Conservation (phyloP, 148 eudicot genomes). For the Persicaria tinctoria region DNA sequence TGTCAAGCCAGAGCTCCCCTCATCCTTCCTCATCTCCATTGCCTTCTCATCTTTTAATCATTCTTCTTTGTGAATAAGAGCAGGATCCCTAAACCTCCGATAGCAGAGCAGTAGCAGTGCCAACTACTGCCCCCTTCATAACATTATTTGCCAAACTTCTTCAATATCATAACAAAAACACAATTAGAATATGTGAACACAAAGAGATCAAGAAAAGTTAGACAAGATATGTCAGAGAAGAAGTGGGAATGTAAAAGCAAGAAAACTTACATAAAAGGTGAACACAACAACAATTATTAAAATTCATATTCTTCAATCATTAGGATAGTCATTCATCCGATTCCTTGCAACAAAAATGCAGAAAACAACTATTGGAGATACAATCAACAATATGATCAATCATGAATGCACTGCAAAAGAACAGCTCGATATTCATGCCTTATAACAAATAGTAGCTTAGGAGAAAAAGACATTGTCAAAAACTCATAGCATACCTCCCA, state of each 20-base stretch:
- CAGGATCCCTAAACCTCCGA: too few species aligned
- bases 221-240: background rate
- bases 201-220: background rate
- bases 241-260: background rate
- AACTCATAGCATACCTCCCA: too few species aligned
- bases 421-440: too few species aligned
- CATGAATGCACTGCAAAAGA: too few species aligned
- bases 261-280: constrained; percentile 62
- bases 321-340: constrained; percentile 58
- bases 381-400: constrained; percentile 54
- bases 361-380: constrained; percentile 70
- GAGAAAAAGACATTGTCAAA: too few species aligned
- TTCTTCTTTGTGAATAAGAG: too few species aligned
- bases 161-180: background rate
- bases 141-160: background rate
- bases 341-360: constrained; percentile 83
- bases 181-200: background rate
- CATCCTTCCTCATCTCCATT: too few species aligned
- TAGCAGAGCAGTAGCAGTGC: too few species aligned
- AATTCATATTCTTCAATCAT: constrained; percentile 59
- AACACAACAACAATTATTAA: constrained; percentile 63
- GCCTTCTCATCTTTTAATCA: too few species aligned
- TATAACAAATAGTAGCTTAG: too few species aligned
- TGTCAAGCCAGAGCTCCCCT: too few species aligned
- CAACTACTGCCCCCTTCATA: too few species aligned